Evolutionary conservation across 352 stramenopile genomes (phyloP).

Genomic region (Blastocystis sp.): DNA sequence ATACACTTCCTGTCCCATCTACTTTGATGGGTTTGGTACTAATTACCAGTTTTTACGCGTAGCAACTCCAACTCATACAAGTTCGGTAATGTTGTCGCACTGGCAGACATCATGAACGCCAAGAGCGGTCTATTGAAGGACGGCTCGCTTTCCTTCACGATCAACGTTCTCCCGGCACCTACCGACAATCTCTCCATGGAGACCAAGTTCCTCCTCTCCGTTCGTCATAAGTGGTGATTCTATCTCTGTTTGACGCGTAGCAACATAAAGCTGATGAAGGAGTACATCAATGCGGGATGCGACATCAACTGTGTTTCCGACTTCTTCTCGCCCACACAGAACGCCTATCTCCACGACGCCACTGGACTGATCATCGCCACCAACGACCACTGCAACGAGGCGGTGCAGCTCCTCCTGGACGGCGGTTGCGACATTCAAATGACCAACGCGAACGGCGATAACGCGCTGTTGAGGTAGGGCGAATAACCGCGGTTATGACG

Average conservation of each 20-base stretch:
- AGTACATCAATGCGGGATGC: neutral
- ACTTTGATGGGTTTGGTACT: conserved; percentile 15
- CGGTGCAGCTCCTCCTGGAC: conserved; percentile 1
- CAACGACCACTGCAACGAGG: conserved; percentile 15
- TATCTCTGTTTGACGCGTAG: neutral
- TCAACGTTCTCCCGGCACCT: conserved; percentile 19
- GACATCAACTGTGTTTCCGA: conserved; percentile 55
- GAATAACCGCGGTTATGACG: neutral
- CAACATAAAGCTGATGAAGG: neutral
- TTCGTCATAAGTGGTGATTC: conserved; percentile 11
- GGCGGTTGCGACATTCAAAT: conserved; percentile 1
- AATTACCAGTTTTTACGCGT: neutral
- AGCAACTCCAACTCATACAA: conserved; percentile 14
- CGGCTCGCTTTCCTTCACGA: conserved; percentile 1
- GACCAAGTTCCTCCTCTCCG: conserved; percentile 37
- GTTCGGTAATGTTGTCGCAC: conserved; percentile 38
- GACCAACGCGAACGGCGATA: conserved; percentile 55
- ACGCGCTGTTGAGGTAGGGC: conserved; percentile 5
- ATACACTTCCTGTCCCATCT: conserved; percentile 39
- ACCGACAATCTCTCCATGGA: neutral
- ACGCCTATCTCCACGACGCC: conserved; percentile 36
- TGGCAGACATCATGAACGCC: conserved; percentile 17
- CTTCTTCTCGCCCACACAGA: conserved; percentile 25
- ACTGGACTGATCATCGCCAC: conserved; percentile 35
- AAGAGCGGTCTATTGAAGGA: neutral